Evolutionary conservation across 208 protist species (phyloP).

Genomic region (Leptomonas pyrrhocoris): DNA sequence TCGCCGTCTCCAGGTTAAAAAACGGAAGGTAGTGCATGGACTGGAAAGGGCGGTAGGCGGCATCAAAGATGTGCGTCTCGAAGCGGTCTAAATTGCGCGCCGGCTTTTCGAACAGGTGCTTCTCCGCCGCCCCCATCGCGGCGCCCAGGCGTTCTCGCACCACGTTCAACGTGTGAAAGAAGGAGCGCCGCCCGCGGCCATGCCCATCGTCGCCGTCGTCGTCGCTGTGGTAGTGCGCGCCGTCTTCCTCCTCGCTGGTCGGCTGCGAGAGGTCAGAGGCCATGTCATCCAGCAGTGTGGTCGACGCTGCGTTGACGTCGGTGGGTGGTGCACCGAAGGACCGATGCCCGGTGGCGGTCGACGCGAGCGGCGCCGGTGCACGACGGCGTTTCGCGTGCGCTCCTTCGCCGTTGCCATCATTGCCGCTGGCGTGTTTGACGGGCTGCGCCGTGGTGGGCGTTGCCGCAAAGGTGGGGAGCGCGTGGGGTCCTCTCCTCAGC

Average conservation of each 20-base stretch:
- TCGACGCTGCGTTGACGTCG: neutral
- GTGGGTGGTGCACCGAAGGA: neutral
- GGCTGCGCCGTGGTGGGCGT: conserved; percentile 5
- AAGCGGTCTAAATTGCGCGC: conserved; percentile 44
- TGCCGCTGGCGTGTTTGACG: neutral
- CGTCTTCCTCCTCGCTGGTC: neutral
- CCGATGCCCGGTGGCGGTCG: neutral
- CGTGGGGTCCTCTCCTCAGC: neutral
- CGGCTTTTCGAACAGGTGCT: conserved; percentile 55
- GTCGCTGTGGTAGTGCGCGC: too few relatives aligned
- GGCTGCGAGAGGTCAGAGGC: conserved; percentile 11
- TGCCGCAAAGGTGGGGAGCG: conserved; percentile 8
- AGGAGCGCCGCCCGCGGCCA: conserved; percentile 2
- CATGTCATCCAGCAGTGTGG: neutral
- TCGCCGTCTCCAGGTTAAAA: conserved; percentile 87
- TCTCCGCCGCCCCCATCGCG: conserved; percentile 46
- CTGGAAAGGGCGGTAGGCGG: conserved; percentile 56
- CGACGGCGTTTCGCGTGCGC: neutral
- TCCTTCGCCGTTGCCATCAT: neutral
- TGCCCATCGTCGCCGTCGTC: conserved; percentile 3
- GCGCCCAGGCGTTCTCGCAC: conserved; percentile 38
- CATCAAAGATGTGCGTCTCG: conserved; percentile 61
- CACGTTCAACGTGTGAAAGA: conserved; percentile 22
- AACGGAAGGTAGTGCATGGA: conserved; percentile 71
- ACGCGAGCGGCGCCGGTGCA: neutral